Evolutionary conservation across 2,329 filamentous ascomycete genomes (phyloP), one percentile per base, ranked within the genome.

Genomic region (Aspergillus sp.): DNA sequence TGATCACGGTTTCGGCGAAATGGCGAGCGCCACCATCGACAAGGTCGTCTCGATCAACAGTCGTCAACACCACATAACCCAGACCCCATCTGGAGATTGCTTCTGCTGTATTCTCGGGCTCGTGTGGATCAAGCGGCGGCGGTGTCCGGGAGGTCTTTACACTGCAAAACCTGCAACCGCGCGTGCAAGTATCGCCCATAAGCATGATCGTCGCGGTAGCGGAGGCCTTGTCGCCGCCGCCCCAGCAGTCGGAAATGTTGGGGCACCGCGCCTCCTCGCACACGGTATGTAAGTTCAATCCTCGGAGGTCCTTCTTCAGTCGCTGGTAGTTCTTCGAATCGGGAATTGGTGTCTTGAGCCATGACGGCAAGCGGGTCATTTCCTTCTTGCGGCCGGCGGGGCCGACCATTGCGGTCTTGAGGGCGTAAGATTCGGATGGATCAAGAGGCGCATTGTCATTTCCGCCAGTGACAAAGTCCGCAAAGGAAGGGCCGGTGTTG

Each of bases 171-270:
- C 95, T 88, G 79, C 95, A 99, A 19, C 94, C 95, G 63, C 95
- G 87, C 19, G 95, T 99, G 79, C 95, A 99, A 8, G 94, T 98
- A 77, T 99, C 95, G 66, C 95, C 95, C 93, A 98, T 98, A 52
- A 99, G 82, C 95, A 99, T 99, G 78, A 99, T 98, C 11, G 95
- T 99, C 2, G 95, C 95, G 34, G 95, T 99, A 4, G 95, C 95
- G 28, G 92, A 90, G 67, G 88, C 89, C 82, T 97, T 97, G 76
- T 90, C 87, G 74, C 84, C 88, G 38, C 95, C 95, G 64, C 95
- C 95, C 95, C 95, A 99, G 82, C 95, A 99, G 76, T 98, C 94
- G 66, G 91, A 93, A 64, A 99, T 97, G 79, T 99, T 99, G 64
- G 95, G 95, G 79, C 95, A 99, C 67, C 93, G 88, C 1, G 95